phyloP scores from a whole-genome alignment of 495 filamentous ascomycete species.

The Parathielavia appendiculata region DNA sequence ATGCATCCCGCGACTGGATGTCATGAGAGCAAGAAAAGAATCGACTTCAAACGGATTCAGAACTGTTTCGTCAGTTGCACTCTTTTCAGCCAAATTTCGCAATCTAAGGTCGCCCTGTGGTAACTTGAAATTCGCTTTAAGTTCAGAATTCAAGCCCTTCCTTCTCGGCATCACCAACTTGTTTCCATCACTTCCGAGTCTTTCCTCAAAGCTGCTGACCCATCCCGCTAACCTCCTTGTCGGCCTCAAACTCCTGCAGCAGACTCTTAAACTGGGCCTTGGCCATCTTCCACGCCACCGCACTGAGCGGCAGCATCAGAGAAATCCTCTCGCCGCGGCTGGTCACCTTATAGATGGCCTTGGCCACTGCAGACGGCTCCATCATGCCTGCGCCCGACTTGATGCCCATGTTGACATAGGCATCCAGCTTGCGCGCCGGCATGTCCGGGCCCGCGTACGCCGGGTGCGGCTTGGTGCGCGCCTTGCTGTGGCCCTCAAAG shows the following conservation, averaged over 20 bases:
- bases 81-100: no score
- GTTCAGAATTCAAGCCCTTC: no score
- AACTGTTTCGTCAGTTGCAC: no score
- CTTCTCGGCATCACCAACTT: no score
- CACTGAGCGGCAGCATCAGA: constrained; percentile 42
- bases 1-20: no score
- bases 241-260: constrained; percentile 34
- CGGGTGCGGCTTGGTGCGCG: constrained; percentile 28
- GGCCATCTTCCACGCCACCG: constrained; percentile 38
- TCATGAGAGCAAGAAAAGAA: no score
- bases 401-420: constrained; percentile 38
- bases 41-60: no score
- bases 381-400: constrained; percentile 17
- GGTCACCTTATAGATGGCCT: constrained; percentile 37
- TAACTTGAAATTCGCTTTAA: no score
- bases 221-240: constrained; percentile 30
- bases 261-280: constrained; percentile 33
- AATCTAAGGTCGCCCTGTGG: no score
- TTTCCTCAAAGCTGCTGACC: constrained; percentile 5
- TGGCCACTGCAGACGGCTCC: constrained; percentile 33
- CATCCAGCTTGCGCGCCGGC: constrained; percentile 36
- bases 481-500: constrained; percentile 33
- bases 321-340: constrained; percentile 27
- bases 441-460: constrained; percentile 37
- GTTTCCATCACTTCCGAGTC: no score